phyloP scores from a whole-genome alignment of 345 rosid genomes.

The Boechera retrofracta region DNA sequence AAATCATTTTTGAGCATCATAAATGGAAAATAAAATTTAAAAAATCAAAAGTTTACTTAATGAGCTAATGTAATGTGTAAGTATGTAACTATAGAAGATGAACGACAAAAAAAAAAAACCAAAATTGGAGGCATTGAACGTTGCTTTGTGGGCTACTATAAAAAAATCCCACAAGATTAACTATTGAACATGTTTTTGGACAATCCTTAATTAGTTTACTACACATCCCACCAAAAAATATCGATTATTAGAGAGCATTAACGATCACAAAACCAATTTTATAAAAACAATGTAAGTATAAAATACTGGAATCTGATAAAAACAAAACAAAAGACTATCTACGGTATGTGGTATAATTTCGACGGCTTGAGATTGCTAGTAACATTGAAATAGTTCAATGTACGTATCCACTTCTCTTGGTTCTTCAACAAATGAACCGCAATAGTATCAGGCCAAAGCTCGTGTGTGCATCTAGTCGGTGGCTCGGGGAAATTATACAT shows the following conservation, averaged over 20 bases:
- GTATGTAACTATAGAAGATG: background rate
- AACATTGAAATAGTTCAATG: constrained; percentile 71
- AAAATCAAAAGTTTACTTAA: background rate
- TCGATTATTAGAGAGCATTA: constrained; percentile 16
- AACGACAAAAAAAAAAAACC: background rate
- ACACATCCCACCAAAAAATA: constrained; percentile 10
- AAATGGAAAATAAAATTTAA: background rate
- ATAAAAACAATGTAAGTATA: constrained; percentile 1
- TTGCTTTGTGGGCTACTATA: constrained; percentile 13
- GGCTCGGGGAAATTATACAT: constrained; percentile 83
- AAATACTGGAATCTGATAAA: background rate
- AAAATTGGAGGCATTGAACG: background rate
- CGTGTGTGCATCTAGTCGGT: constrained; percentile 66
- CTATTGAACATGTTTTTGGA: constrained; percentile 3
- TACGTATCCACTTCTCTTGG: constrained; percentile 75
- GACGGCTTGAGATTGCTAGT: constrained; percentile 79
- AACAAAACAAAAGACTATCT: background rate
- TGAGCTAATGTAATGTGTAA: background rate
- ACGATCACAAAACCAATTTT: constrained; percentile 16
- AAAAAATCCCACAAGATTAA: constrained; percentile 7
- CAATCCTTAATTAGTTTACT: background rate
- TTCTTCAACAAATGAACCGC: constrained; percentile 86
- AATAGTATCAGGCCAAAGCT: constrained; percentile 76
- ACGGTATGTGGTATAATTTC: constrained; percentile 75
- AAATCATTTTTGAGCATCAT: background rate